Base-by-base conservation (phyloP, 2,329 filamentous ascomycete species). In the Dactylellina haptotyla region DNA sequence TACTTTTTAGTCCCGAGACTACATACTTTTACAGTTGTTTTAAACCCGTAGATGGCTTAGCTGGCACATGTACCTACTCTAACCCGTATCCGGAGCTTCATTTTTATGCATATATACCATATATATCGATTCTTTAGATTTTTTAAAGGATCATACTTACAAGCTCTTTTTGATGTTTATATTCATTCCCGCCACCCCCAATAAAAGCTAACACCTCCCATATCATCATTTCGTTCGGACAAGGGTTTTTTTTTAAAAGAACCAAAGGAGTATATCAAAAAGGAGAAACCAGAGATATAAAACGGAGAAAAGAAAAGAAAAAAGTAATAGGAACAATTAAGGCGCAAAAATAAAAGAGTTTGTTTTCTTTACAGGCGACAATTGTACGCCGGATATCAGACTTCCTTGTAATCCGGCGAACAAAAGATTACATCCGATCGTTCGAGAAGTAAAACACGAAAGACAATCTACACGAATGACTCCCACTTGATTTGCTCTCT, bases 291-390 rank as follows among this genome's bases (percentile, higher is more conserved):
- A 51, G 41, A 30, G 34, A 45, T 43, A 18, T 45, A 41, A 53
- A 43, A 8, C 14, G 30, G 25, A 18, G 28, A 41, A 18, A 25
- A 48, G 14, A 65, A 10, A 6, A 39, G 20, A 50, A 65, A 56
- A 23, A 16, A 30, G 25, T 43, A 45, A 58, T 9, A 28, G 14
- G 16, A 32, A 30, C 51, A 51, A 30, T 39, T 39, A 56, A 56
- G 16, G 30, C n/a, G 16, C 30, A 28, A 65, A 65, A 48, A n/a
- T n/a, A 54, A 54, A 39, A 25, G 25, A 16, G 9, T 28, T 45
- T 65, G 34, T 58, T 67, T 67, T 67, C 63, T 67, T 59, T 67
- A 67, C 63, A 67, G 63, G 46, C 63, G 63, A 67, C 18, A 45
- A 39, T 57, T 50, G n/a, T n/a, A n/a, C 12, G 23, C 30, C 61